Base-by-base conservation (phyloP, 2,329 filamentous ascomycete genomes). In the Sphaerulina populicola region DNA sequence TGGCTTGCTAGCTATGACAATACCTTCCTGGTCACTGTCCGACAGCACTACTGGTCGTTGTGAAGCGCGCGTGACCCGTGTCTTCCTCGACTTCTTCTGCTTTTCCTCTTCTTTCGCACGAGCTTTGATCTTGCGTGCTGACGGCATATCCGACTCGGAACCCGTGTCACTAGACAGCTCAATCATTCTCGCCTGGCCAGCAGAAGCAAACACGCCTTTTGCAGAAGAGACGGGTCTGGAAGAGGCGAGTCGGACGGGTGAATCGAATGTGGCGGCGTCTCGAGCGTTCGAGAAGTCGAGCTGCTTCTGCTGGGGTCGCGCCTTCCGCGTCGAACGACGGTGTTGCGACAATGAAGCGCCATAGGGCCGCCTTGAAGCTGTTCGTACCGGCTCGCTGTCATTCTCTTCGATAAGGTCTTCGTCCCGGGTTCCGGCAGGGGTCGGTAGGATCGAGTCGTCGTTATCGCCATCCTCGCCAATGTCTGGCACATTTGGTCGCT, bases 251-350 rank as follows among this genome's bases (percentile, higher is more conserved):
- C 23, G 55, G 12, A 63, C 47, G 4, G 59, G 54, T 35, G 62
- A 48, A 40, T 58, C 51, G 50, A 64, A 60, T 21, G 55, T 57
- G 35, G 55, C 50, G 12, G 58, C 30, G 12, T 57, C 53, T 40
- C 63, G 47, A 6, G 54, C 44, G n/a, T 37, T 52, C 31, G 40
- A 59, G 51, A 66, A 67, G 48, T 66, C 62, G 4, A 68, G 56
- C n/a, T 52, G 63, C 56, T 55, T 63, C 56, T 57, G 66, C 59
- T 61, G 64, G 41, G 56, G 65, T 29, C 48, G 48, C 18, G 21
- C 46, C 23, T 40, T 51, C 31, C 40, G 49, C 33, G 45, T 57
- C 12, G 21, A 29, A 11, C 53, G 55, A 29, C 58, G 47, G 37
- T 23, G 12, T 36, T 29, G 39, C 15, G n/a, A 10, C 38, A 58